Percentiles rank a stretch among this genome's conserved stretches.
These are phyloP conservation scores for Nematodospora valgi DNA, from an alignment of 805 yeast species.

Conservation along the genomic window DNA sequence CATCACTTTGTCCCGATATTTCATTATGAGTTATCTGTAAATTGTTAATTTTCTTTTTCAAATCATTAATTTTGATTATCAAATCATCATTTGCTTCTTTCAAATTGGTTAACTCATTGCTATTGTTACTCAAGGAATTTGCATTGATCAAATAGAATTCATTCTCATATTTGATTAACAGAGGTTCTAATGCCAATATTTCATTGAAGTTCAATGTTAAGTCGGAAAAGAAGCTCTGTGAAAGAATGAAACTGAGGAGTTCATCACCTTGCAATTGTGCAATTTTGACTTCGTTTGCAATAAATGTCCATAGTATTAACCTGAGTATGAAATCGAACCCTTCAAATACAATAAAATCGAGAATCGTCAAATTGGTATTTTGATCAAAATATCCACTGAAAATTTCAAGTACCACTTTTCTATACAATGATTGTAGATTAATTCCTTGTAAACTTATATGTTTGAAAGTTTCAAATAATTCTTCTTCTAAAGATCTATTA, in stretches of 20 bases:
- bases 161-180: conserved; percentile 33
- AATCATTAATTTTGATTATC: conserved; percentile 20
- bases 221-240: conserved; percentile 15
- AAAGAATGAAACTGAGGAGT: conserved; percentile 17
- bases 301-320: conserved; percentile 22
- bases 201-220: conserved; percentile 10
- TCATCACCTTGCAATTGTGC: conserved; percentile 21
- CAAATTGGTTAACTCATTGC: conserved; percentile 35
- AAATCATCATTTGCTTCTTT: conserved; percentile 37
- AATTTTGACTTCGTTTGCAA: conserved; percentile 14
- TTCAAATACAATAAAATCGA: conserved; percentile 38
- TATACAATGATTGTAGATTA: conserved; percentile 19
- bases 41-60: conserved; percentile 25
- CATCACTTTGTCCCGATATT: conserved; percentile 30
- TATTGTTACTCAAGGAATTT: conserved; percentile 34
- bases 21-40: conserved; percentile 35
- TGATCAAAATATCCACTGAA: conserved; percentile 13
- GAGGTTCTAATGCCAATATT: conserved; percentile 19
- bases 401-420: conserved; percentile 17
- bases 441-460: conserved; percentile 39
- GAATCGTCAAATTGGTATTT: conserved; percentile 11
- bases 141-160: conserved; percentile 37
- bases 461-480: conserved; percentile 19
- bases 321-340: conserved; percentile 36
- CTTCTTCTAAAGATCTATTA: conserved; percentile 34